Evolutionary conservation across 768 basidiomycete genomes (phyloP), one percentile per base, ranked within the genome.

Genomic region (Leccinum sublutescens): DNA sequence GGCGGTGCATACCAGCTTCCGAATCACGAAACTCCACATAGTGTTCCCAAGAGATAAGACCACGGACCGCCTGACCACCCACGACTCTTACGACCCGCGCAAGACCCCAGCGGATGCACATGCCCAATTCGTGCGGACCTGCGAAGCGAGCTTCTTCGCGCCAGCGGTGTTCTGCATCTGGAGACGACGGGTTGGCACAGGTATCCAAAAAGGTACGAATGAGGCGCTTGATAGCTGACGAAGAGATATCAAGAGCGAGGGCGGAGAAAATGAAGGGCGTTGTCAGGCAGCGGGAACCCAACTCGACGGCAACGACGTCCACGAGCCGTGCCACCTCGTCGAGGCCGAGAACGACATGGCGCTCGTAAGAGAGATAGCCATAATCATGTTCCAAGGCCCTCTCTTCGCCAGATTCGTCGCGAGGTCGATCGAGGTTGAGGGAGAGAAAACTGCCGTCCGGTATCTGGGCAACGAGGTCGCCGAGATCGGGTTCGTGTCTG

Each of bases 201-300:
- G 85, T 86, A 45, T 80, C 77, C n/a, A 97, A 74, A 75, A 95
- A 98, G 7, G 87, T 76, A n/a, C 84, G 80, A 61, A 96, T 87
- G 55, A 98, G 82, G 52, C 87, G 79, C 66, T 83, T 87, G 66
- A 93, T 85, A 34, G 86, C 83, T n/a, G 85, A 77, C 6, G 86
- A 77, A 47, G 85, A 89, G 45, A 95, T 80, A 67, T 97, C 95
- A 60, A 98, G 85, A 15, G 94, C 94, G 64, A 89, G 84, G 29
- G 84, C 85, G 38, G 91, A 92, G 78, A 98, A 96, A 62, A 98
- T 86, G 75, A 97, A 88, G 21, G 95, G 95, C 3, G 92, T 93
- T 21, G 88, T 87, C 60, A 97, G 81, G 66, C 87, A 90, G 66
- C 90, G 80, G 56, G 83, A 79, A 62, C 80, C 81, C 56, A 94